phyloP scores from a whole-genome alignment of 2,329 filamentous ascomycete genomes.

The Sporothrix dimorphospora region DNA sequence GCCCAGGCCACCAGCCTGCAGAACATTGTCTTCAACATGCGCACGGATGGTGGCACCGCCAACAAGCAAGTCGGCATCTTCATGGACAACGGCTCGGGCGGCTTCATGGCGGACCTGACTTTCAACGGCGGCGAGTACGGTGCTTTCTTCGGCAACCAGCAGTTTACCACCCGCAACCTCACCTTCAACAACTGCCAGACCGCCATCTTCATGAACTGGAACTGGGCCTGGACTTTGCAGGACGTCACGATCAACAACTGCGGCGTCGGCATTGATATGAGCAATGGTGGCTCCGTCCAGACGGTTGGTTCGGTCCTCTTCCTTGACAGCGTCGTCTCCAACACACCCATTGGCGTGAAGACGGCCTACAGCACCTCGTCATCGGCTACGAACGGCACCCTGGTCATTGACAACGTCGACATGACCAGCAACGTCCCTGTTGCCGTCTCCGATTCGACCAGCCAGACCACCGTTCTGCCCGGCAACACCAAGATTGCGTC shows the following conservation, averaged over 20 bases:
- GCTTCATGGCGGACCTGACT: slow-evolving; percentile 79
- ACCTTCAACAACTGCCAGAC: slow-evolving; percentile 82
- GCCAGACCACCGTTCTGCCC: slow-evolving; percentile 62
- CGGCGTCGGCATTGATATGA: slow-evolving; percentile 78
- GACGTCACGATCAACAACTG: slow-evolving; percentile 74
- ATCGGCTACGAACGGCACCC: slow-evolving; percentile 73
- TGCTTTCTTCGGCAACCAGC: slow-evolving; percentile 81
- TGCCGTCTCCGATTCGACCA: slow-evolving; percentile 65
- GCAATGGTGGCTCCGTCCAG: slow-evolving; percentile 63
- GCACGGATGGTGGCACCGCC: slow-evolving; percentile 61
- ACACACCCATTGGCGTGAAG: slow-evolving; percentile 75
- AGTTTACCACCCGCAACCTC: slow-evolving; percentile 83
- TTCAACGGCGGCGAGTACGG: slow-evolving; percentile 83
- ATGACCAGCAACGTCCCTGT: slow-evolving; percentile 68
- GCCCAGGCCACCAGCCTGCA: slow-evolving; percentile 81
- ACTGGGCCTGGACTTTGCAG: slow-evolving; percentile 85
- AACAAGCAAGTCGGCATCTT: slow-evolving; percentile 79
- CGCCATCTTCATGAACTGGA: slow-evolving; percentile 88
- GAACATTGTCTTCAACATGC: slow-evolving; percentile 82
- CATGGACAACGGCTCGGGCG: slow-evolving; percentile 83
- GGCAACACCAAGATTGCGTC: slow-evolving; percentile 70
- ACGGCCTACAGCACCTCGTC: slow-evolving; percentile 67
- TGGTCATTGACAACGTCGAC: slow-evolving; percentile 89
- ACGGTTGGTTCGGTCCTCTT: slow-evolving; percentile 85
- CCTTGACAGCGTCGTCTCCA: slow-evolving; percentile 76